These are phyloP conservation scores for Lathyrus oleraceus DNA, from an alignment of 306 rosid genomes.

Conservation along the genomic window DNA sequence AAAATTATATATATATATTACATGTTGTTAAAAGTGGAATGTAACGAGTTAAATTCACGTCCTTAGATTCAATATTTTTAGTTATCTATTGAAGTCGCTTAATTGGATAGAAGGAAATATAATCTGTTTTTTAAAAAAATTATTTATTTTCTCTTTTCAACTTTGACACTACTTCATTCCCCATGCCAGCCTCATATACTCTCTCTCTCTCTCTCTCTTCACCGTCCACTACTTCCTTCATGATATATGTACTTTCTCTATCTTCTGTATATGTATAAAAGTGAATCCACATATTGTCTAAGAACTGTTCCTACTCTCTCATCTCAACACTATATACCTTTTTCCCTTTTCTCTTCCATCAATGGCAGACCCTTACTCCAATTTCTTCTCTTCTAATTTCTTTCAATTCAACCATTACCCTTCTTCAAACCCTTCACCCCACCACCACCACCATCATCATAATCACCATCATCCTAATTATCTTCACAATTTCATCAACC, in stretches of 20 bases:
- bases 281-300: conserved; percentile 26
- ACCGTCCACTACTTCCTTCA: conserved; percentile 65
- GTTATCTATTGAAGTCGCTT: too few species aligned
- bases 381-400: conserved; percentile 40
- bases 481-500: conserved; percentile 33
- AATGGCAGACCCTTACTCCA: conserved; percentile 53
- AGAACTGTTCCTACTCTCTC: conserved; percentile 44
- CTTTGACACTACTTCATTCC: conserved; percentile 21
- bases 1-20: too few species aligned
- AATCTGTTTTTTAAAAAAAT: too few species aligned
- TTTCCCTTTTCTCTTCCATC: not conserved
- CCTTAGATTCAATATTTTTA: too few species aligned
- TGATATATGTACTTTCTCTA: conserved; percentile 72
- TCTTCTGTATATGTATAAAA: conserved; percentile 47
- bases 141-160: too few species aligned
- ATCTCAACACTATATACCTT: conserved; percentile 6
- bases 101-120: too few species aligned
- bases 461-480: not conserved
- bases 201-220: conserved; percentile 51
- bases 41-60: too few species aligned
- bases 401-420: conserved; percentile 41
- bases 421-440: conserved; percentile 33
- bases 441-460: not conserved
- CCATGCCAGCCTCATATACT: conserved; percentile 26
- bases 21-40: too few species aligned